Evolutionary conservation across 139 green algal genomes (phyloP), one percentile per base, ranked within the genome.

Genomic region (Spirogloea muscicola): DNA sequence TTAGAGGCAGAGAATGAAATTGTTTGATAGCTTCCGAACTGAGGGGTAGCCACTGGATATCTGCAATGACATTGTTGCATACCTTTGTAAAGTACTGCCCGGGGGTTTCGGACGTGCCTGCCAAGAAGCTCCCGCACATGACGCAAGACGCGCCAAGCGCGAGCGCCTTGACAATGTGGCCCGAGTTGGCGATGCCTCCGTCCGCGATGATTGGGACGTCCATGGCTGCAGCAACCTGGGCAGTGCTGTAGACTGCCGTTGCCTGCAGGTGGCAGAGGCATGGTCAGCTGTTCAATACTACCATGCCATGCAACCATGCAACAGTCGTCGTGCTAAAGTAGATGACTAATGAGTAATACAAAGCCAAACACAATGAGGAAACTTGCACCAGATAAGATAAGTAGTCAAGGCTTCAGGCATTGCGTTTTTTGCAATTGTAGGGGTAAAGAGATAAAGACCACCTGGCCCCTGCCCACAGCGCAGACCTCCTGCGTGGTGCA

Each of bases 401-500:
- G n/a, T n/a, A n/a, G n/a, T n/a, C n/a, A n/a, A n/a, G n/a, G n/a
- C n/a, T n/a, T n/a, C n/a, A n/a, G n/a, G n/a, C n/a, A n/a, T n/a
- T n/a, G n/a, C n/a, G n/a, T n/a, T n/a, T n/a, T n/a, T n/a, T n/a
- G n/a, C n/a, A n/a, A n/a, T n/a, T n/a, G n/a, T n/a, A n/a, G n/a
- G n/a, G n/a, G n/a, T n/a, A n/a, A n/a, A n/a, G n/a, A n/a, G n/a
- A n/a, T n/a, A n/a, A n/a, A n/a, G 10, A 31, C n/a, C 57, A 65
- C 57, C 57, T 79, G 71, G 2, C 94, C 94, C 4, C 94, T 83
- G 1, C 94, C 94, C 18, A 99, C 94, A 2, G 94, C 94, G 79
- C 94, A 99, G 52, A 98, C 93, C 87, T 96, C 93, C 82, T 97
- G 94, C 27, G 94, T 99, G 36, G 94, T 99, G 89, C 94, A 99